Evolutionary conservation across 768 basidiomycete genomes (phyloP).

Genomic region (Gymnopilus junonius): DNA sequence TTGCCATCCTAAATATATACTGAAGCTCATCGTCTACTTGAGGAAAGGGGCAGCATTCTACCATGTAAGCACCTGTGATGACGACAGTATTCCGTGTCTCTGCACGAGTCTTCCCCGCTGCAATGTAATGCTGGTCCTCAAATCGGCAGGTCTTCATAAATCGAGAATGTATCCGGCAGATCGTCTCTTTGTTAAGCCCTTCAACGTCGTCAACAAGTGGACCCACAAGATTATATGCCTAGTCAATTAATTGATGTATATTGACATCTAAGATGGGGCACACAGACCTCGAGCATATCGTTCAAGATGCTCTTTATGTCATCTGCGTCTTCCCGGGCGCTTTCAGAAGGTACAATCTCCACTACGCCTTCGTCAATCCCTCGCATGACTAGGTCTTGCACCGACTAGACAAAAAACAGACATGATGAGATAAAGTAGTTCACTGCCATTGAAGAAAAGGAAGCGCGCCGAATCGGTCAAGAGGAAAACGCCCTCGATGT

Average conservation of each 20-base stretch:
- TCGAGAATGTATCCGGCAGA: constrained; percentile 30
- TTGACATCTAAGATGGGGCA: not conserved
- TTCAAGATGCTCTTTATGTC: constrained; percentile 30
- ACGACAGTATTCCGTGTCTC: constrained; percentile 30
- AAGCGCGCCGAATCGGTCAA: not conserved
- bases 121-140: constrained; percentile 18
- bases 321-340: constrained; percentile 22
- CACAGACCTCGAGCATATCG: constrained; percentile 31
- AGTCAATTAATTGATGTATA: not conserved
- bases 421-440: not conserved
- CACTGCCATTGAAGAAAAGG: not conserved
- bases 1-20: constrained; percentile 33
- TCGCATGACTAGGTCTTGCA: constrained; percentile 21
- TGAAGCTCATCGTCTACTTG: constrained; percentile 34
- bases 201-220: constrained; percentile 12
- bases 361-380: constrained; percentile 23
- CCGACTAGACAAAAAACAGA: constrained; percentile 21
- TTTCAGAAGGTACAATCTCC: constrained; percentile 19
- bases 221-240: constrained; percentile 26
- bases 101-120: constrained; percentile 30
- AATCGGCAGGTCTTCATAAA: constrained; percentile 34
- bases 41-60: constrained; percentile 33
- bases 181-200: constrained; percentile 15
- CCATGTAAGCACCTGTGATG: constrained; percentile 23
- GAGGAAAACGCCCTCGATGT: constrained; percentile 27